phyloP scores from a whole-genome alignment of 352 stramenopile genomes.

The Bremia lactucae region DNA sequence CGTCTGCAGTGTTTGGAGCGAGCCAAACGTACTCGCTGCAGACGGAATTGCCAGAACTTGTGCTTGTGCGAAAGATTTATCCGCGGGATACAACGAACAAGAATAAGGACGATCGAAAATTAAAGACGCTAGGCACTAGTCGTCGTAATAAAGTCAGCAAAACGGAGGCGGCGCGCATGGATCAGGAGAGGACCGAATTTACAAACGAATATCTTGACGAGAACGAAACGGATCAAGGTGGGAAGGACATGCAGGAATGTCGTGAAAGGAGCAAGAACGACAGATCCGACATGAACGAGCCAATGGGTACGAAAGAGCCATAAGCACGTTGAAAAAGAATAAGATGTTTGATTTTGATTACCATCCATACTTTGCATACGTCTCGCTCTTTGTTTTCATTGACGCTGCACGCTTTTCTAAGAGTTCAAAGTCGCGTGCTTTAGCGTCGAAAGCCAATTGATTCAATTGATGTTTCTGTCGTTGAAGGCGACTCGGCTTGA shows the following conservation, averaged over 20 bases:
- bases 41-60: slow-evolving; percentile 54
- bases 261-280: slow-evolving; percentile 14
- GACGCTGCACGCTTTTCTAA: slow-evolving; percentile 47
- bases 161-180: slow-evolving; percentile 29
- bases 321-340: background rate
- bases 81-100: slow-evolving; percentile 41
- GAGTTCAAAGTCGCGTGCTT: slow-evolving; percentile 58
- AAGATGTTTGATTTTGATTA: slow-evolving; percentile 14
- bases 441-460: slow-evolving; percentile 72
- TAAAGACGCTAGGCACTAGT: slow-evolving; percentile 36
- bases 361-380: slow-evolving; percentile 76
- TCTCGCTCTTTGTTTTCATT: slow-evolving; percentile 69
- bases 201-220: slow-evolving; percentile 54
- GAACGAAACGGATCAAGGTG: too few species aligned
- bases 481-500: slow-evolving; percentile 63
- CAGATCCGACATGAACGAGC: too few species aligned
- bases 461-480: slow-evolving; percentile 76
- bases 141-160: slow-evolving; percentile 39
- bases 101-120: slow-evolving; percentile 20
- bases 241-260: slow-evolving; percentile 20
- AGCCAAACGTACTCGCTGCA: slow-evolving; percentile 33
- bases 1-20: slow-evolving; percentile 40
- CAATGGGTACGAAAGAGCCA: too few species aligned
- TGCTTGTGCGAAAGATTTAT: slow-evolving; percentile 68
- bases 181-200: slow-evolving; percentile 53